Evolutionary conservation across 176 grass and related monocot genomes (phyloP).

Genomic region (sorghum (Sorghum bicolor)): Sorghum_bicolor_NCBIv3 NC_012879.2:12340501-12341000

Average conservation of each 20-base stretch:
- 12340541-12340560: not conserved
- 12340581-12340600: not conserved
- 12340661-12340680: conserved; percentile 67
- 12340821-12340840: not conserved
- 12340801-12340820: not conserved
- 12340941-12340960: conserved; percentile 72
- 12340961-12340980: conserved; percentile 71
- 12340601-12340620: not conserved
- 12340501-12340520: not conserved
- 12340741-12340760: conserved; percentile 75
- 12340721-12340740: conserved; percentile 72
- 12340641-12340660: conserved; percentile 54
- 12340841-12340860: not conserved
- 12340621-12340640: not conserved
- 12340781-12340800: conserved; percentile 43
- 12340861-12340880: not conserved
- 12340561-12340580: not conserved
- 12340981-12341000: conserved; percentile 75
- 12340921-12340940: conserved; percentile 56
- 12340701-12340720: conserved; percentile 76
- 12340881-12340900: not conserved
- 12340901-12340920: conserved; percentile 6
- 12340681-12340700: conserved; percentile 62
- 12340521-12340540: not conserved
- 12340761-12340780: conserved; percentile 50